A percentile compares a stretch with the other conserved stretches of the same genome.
These are phyloP conservation scores for Pichia terricola DNA, from an alignment of 1,139 yeast species.

Conservation along the genomic window DNA sequence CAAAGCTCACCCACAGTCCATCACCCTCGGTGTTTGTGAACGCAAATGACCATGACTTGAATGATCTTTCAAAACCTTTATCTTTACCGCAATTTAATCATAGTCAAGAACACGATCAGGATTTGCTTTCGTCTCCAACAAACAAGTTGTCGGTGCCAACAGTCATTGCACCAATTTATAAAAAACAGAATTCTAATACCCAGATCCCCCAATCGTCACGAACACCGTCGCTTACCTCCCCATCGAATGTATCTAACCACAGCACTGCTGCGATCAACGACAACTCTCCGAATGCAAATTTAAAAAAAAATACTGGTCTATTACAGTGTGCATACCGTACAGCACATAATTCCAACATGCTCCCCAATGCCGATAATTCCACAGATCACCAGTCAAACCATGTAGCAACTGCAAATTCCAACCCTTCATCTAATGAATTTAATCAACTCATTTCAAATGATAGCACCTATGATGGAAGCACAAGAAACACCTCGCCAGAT, in stretches of 20 bases:
- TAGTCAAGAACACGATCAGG: too few relatives aligned
- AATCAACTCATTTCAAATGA: background rate
- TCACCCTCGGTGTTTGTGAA: background rate
- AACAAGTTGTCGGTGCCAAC: background rate
- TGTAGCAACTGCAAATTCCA: background rate
- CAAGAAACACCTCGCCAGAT: background rate
- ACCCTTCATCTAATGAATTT: background rate
- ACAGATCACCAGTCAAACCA: background rate
- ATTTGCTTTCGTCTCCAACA: too few relatives aligned
- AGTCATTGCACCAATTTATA: background rate
- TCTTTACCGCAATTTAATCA: too few relatives aligned
- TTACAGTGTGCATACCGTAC: conserved; percentile 6
- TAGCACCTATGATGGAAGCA: background rate
- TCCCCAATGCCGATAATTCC: too few relatives aligned
- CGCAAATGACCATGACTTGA: background rate
- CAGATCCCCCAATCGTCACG: background rate
- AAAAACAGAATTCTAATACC: background rate
- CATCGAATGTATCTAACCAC: background rate
- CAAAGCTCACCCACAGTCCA: background rate
- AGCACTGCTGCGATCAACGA: background rate
- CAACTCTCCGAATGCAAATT: background rate
- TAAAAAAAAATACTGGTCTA: conserved; percentile 4
- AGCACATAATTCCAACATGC: background rate
- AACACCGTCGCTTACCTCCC: background rate
- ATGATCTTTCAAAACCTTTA: background rate